A percentile compares a stretch with the other conserved stretches of the same genome.
These are phyloP conservation scores for Corchorus capsularis DNA, from an alignment of 345 rosid genomes.

Conservation along the genomic window DNA sequence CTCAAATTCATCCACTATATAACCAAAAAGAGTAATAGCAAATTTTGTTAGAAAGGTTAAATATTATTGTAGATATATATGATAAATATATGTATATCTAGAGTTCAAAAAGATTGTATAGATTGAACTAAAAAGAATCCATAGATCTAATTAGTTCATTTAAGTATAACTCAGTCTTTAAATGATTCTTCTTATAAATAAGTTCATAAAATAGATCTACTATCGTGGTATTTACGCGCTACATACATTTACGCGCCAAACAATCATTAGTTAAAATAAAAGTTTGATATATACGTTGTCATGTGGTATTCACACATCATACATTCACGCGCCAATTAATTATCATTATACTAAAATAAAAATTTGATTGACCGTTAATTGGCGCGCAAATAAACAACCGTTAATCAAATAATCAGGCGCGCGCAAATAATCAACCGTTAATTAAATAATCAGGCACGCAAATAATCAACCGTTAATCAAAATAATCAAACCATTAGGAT, in stretches of 20 bases:
- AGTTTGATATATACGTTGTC: too few species aligned
- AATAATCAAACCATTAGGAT: background rate
- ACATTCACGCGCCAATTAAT: too few species aligned
- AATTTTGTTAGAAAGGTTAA: background rate
- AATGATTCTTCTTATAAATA: background rate
- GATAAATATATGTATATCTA: too few species aligned
- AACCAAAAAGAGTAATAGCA: background rate
- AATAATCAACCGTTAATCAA: background rate
- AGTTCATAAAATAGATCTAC: background rate
- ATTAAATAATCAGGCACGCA: background rate
- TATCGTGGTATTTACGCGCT: background rate
- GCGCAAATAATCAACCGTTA: background rate
- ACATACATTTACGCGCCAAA: background rate
- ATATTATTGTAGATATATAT: background rate
- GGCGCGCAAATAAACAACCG: background rate
- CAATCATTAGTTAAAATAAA: background rate
- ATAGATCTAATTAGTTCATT: background rate
- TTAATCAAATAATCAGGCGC: background rate
- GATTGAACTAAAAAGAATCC: too few species aligned
- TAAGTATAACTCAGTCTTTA: background rate
- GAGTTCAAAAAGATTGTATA: background rate
- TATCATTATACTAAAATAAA: background rate
- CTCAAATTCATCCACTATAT: background rate
- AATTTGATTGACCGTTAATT: background rate
- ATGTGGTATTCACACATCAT: too few species aligned